Conservation (phyloP, 1,284 basidiomycete species). For the Ganoderma lucidum region DNA sequence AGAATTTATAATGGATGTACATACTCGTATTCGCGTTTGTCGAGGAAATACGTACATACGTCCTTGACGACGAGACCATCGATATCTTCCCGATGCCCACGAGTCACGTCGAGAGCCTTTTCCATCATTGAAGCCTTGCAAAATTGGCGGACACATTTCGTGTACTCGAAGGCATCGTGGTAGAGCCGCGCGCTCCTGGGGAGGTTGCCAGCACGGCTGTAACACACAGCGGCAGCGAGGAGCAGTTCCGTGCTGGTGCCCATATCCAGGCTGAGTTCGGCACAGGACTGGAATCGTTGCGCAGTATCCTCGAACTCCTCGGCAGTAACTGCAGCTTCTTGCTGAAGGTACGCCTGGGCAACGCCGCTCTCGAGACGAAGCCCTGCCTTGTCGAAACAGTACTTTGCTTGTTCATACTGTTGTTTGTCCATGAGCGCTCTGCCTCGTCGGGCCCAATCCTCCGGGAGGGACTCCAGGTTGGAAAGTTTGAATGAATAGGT, state of each 20-base stretch:
- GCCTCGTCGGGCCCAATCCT: constrained; percentile 62
- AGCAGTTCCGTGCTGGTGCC: neutral
- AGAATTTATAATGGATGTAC: neutral
- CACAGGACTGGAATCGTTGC: constrained; percentile 6
- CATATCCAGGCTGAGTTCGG: neutral
- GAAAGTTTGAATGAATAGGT: neutral
- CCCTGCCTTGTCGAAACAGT: constrained; percentile 64
- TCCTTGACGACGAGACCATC: neutral
- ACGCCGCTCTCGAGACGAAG: constrained; percentile 52
- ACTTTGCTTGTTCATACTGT: constrained; percentile 63
- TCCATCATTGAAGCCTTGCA: neutral
- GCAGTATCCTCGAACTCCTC: constrained; percentile 54
- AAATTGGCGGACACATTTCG: constrained; percentile 46
- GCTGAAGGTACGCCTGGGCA: constrained; percentile 51
- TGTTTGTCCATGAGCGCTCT: constrained; percentile 57
- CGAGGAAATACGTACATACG: neutral
- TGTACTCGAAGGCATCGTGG: constrained; percentile 54
- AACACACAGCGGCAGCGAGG: constrained; percentile 34
- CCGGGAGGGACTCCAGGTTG: constrained; percentile 43
- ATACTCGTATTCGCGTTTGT: neutral
- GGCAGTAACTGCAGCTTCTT: constrained; percentile 54
- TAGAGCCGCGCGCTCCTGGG: constrained; percentile 51
- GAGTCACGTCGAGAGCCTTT: neutral
- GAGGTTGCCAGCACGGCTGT: constrained; percentile 44
- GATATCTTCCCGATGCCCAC: neutral